phyloP scores from a whole-genome alignment of 805 yeast species.

The Komagataella populi region DNA sequence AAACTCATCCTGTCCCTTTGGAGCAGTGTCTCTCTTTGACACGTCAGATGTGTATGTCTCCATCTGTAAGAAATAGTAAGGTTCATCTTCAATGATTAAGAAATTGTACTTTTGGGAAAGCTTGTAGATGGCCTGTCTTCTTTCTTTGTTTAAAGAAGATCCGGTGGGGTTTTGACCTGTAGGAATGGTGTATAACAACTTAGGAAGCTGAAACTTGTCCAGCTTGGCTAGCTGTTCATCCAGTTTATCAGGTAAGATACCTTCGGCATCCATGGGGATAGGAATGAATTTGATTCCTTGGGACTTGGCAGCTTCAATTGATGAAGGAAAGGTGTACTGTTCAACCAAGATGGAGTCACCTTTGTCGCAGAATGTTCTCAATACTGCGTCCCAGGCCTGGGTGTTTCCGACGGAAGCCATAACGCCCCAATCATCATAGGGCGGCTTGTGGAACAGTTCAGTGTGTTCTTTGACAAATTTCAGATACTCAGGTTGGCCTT shows the following conservation, averaged over 20 bases:
- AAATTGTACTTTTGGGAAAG: slow-evolving; percentile 79
- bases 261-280: slow-evolving; percentile 49
- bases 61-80: slow-evolving; percentile 95
- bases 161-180: slow-evolving; percentile 99
- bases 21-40: slow-evolving; percentile 3
- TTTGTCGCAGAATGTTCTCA: slow-evolving; percentile 41
- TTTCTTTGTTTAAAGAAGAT: slow-evolving; percentile 59
- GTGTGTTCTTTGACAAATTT: slow-evolving; percentile 70
- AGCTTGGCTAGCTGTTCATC: slow-evolving; percentile 44
- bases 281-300: slow-evolving; percentile 53
- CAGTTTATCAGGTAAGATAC: slow-evolving; percentile 46
- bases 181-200: slow-evolving; percentile 77
- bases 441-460: slow-evolving; percentile 31
- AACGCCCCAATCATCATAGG: slow-evolving; percentile 62
- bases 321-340: slow-evolving; percentile 63
- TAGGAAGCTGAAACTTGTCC: slow-evolving; percentile 50
- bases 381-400: slow-evolving; percentile 78
- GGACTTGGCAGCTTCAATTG: slow-evolving; percentile 55
- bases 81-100: slow-evolving; percentile 88
- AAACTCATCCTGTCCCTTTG: slow-evolving; percentile 49
- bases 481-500: slow-evolving; percentile 64
- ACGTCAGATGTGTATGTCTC: slow-evolving; percentile 49
- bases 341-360: slow-evolving; percentile 66
- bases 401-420: slow-evolving; percentile 78
- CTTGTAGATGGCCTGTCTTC: slow-evolving; percentile 66